Evolutionary conservation across 805 yeast species (phyloP), one percentile per base, ranked within the genome.

Genomic region (Barnettozyma sp.): DNA sequence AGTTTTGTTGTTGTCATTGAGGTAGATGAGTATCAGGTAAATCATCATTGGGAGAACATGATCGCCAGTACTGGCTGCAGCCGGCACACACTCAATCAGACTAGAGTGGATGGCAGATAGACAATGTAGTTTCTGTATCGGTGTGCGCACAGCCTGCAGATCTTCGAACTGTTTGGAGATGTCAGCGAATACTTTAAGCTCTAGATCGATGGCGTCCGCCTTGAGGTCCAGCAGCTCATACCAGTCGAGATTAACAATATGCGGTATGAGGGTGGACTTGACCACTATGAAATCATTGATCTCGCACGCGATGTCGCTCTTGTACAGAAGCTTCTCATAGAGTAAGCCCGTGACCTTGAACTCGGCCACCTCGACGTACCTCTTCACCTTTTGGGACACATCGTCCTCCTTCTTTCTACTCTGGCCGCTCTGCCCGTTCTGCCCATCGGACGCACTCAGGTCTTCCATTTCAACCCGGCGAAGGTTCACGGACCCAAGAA

Each of bases 41-140:
- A 52, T 50, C 20, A 52, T 22, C 6, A 52, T 26, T 2, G 57
- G 57, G 2, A 52, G 33, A 9, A 50, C 22, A 25, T 44, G 39
- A 36, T 52, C 57, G 16, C 51, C 55, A 31, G 46, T 45, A 9
- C 41, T 42, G 0, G 36, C 20, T 6, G 26, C 26, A 12, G 36
- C n/a, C n/a, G n/a, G 28, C 22, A 47, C 23, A 7, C 22, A 22
- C 3, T 28, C 18, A 28, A 45, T 48, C 14, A 52, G 29, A 6
- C 35, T 18, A 1, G 49, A 19, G 41, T 52, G 56, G 11, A 51
- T 33, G 1, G 26, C 31, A 0, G 40, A 26, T 2, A 52, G 22
- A 4, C 30, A 19, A 2, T 36, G 21, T 3, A 52, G 28, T 30
- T 51, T 52, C n/a, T 38, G 34, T 2, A 22, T 9, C 6, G 57